phyloP scores from a whole-genome alignment of 257 asterid genomes.

The Solanum peruvianum region DNA sequence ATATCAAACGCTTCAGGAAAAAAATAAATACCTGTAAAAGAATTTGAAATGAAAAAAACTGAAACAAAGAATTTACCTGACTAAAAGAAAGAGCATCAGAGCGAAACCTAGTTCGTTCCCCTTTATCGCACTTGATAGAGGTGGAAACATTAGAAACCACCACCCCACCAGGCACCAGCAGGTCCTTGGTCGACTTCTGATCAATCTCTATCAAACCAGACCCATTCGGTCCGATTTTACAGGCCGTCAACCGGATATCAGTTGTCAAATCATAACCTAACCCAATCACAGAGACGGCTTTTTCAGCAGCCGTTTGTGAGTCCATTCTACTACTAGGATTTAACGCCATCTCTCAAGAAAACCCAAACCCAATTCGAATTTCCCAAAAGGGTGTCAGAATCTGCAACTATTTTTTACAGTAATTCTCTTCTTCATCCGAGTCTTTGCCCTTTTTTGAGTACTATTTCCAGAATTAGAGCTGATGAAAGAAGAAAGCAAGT shows the following conservation, averaged over 20 bases:
- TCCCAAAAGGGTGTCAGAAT: background rate
- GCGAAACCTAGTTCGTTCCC: constrained; percentile 89
- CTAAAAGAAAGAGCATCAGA: constrained; percentile 74
- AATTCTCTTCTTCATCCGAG: background rate
- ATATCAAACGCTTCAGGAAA: no score
- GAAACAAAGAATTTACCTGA: constrained; percentile 30
- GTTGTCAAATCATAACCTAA: constrained; percentile 69
- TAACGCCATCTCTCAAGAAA: constrained; percentile 31
- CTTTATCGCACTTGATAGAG: constrained; percentile 91
- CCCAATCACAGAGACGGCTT: constrained; percentile 81
- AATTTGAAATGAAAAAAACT: background rate
- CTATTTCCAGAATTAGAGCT: background rate
- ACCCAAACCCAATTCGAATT: background rate
- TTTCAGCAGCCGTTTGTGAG: constrained; percentile 77
- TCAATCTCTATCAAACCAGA: constrained; percentile 59
- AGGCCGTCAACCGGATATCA: constrained; percentile 71
- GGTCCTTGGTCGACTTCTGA: constrained; percentile 37
- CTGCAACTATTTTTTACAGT: background rate
- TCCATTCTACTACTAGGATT: constrained; percentile 44
- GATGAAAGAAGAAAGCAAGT: background rate
- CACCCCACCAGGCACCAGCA: constrained; percentile 70
- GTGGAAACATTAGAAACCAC: constrained; percentile 45
- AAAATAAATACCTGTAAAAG: background rate
- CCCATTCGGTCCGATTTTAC: constrained; percentile 61
- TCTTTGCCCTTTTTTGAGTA: background rate